Evolutionary conservation across 2,329 filamentous ascomycete genomes (phyloP).

Genomic region (Annulohypoxylon truncatum): DNA sequence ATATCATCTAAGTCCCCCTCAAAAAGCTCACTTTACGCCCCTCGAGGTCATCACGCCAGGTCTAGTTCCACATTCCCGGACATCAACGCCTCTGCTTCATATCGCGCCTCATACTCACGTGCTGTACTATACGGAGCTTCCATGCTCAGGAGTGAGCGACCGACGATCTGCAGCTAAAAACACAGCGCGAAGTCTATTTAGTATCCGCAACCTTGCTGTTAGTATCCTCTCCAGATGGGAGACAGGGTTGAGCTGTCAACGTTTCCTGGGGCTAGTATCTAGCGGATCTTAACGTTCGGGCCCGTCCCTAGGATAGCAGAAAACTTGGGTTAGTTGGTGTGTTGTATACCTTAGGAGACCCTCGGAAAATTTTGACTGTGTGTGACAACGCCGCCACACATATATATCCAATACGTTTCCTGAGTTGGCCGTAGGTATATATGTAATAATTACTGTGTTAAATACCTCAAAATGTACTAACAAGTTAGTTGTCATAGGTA

Average conservation of each 20-base stretch:
- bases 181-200: constrained; percentile 43
- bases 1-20: not conserved
- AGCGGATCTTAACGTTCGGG: constrained; percentile 24
- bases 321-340: not conserved
- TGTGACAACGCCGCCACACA: not conserved
- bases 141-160: not conserved
- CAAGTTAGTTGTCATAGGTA: not conserved
- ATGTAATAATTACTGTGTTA: not conserved
- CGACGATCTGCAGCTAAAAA: constrained; percentile 11
- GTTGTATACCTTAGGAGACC: not conserved
- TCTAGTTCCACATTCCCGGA: not conserved
- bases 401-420: not conserved
- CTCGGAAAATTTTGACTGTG: not conserved
- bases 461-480: not conserved
- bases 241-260: constrained; percentile 3
- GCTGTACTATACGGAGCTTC: not conserved
- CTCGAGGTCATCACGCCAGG: not conserved
- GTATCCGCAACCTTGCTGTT: constrained; percentile 33
- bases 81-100: not conserved
- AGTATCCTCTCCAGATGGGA: not conserved
- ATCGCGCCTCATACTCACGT: not conserved
- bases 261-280: not conserved
- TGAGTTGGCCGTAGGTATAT: not conserved
- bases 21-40: not conserved
- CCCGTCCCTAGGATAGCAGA: constrained; percentile 11